A percentile compares a stretch with the other conserved stretches of the same genome.
phyloP scores from a whole-genome alignment of 371 early-diverging fungal species.

The Mortierella polycephala region DNA sequence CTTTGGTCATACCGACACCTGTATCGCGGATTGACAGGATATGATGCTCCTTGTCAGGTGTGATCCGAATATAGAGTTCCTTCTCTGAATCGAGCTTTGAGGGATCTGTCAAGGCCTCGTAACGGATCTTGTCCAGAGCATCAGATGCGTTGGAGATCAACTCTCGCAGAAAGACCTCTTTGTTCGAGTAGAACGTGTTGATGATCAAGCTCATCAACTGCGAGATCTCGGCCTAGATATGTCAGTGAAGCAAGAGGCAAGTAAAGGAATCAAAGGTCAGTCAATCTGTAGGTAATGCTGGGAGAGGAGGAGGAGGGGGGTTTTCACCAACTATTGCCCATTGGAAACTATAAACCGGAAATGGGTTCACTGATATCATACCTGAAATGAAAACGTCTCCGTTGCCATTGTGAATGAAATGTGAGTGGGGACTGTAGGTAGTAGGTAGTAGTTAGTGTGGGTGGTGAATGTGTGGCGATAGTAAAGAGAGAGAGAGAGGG shows the following conservation, averaged over 20 bases:
- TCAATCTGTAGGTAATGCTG: not conserved
- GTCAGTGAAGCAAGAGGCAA: not conserved
- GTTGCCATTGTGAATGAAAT: slow-evolving; percentile 19
- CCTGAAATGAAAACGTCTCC: slow-evolving; percentile 40
- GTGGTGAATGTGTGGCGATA: not conserved
- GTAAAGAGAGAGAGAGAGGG: not conserved
- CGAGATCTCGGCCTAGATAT: slow-evolving; percentile 90
- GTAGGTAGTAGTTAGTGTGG: not conserved
- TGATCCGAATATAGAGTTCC: slow-evolving; percentile 87
- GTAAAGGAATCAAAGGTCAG: not conserved
- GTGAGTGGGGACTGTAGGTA: not conserved
- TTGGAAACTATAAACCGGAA: too few species aligned
- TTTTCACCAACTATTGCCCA: too few species aligned
- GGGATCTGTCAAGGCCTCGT: slow-evolving; percentile 84
- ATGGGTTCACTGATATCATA: not conserved
- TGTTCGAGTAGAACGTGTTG: slow-evolving; percentile 90
- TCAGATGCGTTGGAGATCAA: slow-evolving; percentile 95
- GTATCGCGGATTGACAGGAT: slow-evolving; percentile 77
- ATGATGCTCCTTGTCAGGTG: slow-evolving; percentile 82
- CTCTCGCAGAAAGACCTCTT: slow-evolving; percentile 96
- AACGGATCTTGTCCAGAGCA: slow-evolving; percentile 95
- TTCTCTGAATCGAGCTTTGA: slow-evolving; percentile 79
- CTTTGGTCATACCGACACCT: slow-evolving; percentile 98
- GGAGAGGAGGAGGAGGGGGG: too few species aligned
- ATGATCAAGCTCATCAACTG: slow-evolving; percentile 95